phyloP scores from a whole-genome alignment of 2,329 filamentous ascomycete species.

The Alternaria brassicae region DNA sequence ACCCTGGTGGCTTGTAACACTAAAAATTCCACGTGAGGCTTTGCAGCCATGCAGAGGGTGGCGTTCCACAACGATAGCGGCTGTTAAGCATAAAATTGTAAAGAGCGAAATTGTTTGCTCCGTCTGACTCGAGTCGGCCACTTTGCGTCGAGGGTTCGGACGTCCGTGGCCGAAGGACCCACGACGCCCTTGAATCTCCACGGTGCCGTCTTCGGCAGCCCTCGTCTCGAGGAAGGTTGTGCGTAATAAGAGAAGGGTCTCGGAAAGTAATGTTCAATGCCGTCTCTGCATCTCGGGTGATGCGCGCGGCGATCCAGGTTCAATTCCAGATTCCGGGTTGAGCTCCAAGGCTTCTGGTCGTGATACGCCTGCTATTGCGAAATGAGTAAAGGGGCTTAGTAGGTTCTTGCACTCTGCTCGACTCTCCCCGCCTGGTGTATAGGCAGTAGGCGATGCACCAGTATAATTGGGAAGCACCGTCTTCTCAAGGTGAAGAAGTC shows the following conservation, averaged over 20 bases:
- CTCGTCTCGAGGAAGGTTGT: constrained; percentile 7
- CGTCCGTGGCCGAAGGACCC: not conserved
- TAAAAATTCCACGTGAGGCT: constrained; percentile 14
- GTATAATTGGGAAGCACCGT: not conserved
- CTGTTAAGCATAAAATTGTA: not conserved
- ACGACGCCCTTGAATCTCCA: constrained; percentile 4
- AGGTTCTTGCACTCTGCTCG: not conserved
- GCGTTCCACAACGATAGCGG: constrained; percentile 15
- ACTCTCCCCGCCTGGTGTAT: not conserved
- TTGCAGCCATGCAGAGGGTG: constrained; percentile 21
- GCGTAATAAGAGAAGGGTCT: constrained; percentile 11
- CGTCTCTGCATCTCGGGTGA: constrained; percentile 12
- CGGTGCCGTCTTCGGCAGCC: not conserved
- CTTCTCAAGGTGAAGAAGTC: not conserved
- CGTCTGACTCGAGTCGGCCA: not conserved
- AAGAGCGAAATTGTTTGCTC: constrained; percentile 6
- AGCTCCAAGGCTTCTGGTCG: constrained; percentile 4
- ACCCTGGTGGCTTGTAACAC: constrained; percentile 18
- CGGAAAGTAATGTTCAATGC: constrained; percentile 9
- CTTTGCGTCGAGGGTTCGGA: not conserved
- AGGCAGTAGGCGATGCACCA: not conserved
- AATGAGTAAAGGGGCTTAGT: not conserved
- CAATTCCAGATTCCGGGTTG: not conserved
- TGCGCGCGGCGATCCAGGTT: constrained; percentile 6
- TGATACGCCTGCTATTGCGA: not conserved